Base-by-base conservation (phyloP, 208 protist genomes). In the Leishmania turanica region DNA sequence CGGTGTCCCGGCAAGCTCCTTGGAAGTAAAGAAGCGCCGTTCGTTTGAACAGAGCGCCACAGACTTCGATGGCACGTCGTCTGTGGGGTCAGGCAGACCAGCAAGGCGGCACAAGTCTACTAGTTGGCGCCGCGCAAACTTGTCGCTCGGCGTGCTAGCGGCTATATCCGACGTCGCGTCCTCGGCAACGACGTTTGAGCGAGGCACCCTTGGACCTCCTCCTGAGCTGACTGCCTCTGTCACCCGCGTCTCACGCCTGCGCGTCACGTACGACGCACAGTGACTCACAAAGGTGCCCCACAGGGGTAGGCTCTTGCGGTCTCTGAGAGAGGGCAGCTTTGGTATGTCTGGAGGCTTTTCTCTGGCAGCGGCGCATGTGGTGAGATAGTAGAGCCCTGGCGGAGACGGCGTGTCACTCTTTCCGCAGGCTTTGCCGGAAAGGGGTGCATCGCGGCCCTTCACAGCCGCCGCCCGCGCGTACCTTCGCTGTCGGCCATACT, bases 1-100 rank as follows among this genome's bases (percentile, higher is more conserved):
- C 2, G 92, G 92, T 0, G 95, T 98, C 9, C 93, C 93, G 31
- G 78, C 27, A 27, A 97, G 88, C n/a, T 75, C 80, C 37, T 76
- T 76, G 79, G 87, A 83, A 0, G 88, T 84, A n/a, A 92, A 54
- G 79, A 85, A 97, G 13, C 77, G 64, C 37, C 88, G 85, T 21
- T 73, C 88, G 40, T 42, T 73, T 1, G 45, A 1, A 21, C 54
- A 58, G 5, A 77, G 53, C 4, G 56, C 74, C 21, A 62, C 40
- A n/a, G 74, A 65, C 74, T 77, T 34, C 17, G 24, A 66, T 9
- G 74, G 37, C 74, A 37, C 13, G 19, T 65, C 56, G 21, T 49
- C 56, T 40, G 74, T 58, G 11, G 75, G 34, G 88, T 56, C 84
- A 17, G 95, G 88, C 53, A 97, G 77, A 56, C 90, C 81, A n/a